phyloP scores from a whole-genome alignment of 1,139 yeast genomes.

The Sugiyamaella sp. region DNA sequence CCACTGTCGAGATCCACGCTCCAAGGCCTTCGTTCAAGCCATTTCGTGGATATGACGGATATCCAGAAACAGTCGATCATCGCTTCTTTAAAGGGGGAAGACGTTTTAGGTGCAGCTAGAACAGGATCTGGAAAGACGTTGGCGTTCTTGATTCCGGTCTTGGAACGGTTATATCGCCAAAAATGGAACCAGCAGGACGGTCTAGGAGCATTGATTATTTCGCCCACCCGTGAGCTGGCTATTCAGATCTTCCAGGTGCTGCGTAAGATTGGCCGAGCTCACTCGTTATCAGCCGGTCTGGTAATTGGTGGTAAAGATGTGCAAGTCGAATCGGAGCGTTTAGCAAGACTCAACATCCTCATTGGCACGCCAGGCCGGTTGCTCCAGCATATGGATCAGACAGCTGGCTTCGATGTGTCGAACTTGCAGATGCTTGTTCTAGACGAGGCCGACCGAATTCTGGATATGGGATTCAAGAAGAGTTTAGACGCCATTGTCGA shows the following conservation, averaged over 20 bases:
- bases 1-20: slow-evolving; percentile 72
- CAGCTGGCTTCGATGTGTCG: slow-evolving; percentile 78
- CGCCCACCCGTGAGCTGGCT: slow-evolving; percentile 95
- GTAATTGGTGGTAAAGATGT: slow-evolving; percentile 98
- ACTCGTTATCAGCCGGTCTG: slow-evolving; percentile 86
- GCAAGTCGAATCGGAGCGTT: slow-evolving; percentile 81
- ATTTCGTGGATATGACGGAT: slow-evolving; percentile 76
- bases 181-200: slow-evolving; percentile 91
- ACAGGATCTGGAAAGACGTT: slow-evolving; percentile 98
- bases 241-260: slow-evolving; percentile 92
- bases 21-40: slow-evolving; percentile 68
- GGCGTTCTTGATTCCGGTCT: slow-evolving; percentile 84
- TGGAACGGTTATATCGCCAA: slow-evolving; percentile 70
- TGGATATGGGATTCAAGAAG: slow-evolving; percentile 95
- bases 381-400: slow-evolving; percentile 92
- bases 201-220: slow-evolving; percentile 84
- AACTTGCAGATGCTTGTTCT: slow-evolving; percentile 81
- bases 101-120: slow-evolving; percentile 88
- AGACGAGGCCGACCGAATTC: slow-evolving; percentile 95
- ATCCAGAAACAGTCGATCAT: slow-evolving; percentile 84
- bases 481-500: slow-evolving; percentile 84
- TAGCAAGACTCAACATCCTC: slow-evolving; percentile 78
- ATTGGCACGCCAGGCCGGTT: slow-evolving; percentile 97
- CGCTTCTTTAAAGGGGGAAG: slow-evolving; percentile 74
- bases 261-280: slow-evolving; percentile 77